Evolutionary conservation across 148 eudicot genomes (phyloP), one percentile per base, ranked within the genome.

Genomic region (Amaranthus cruentus): DNA sequence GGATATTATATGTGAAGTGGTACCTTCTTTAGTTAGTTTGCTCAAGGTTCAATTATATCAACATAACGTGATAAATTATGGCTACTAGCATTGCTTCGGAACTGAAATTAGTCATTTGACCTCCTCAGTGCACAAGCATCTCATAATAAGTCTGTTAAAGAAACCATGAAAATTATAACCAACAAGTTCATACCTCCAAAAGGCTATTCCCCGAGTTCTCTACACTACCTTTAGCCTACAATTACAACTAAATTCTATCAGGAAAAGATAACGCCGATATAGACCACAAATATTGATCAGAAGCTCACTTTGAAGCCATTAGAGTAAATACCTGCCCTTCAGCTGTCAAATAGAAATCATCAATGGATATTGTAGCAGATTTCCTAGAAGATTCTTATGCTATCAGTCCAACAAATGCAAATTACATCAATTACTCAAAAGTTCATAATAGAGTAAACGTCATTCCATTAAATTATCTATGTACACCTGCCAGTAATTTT

Each of bases 1-100:
- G 1, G 57, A 47, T 53, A 7, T 44, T 10, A 2, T 66, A 74
- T n/a, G 38, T 75, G 60, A 55, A 46, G 53, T 63, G 61, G 67
- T 56, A 89, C 98, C 98, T 91, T 90, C 93, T 84, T 84, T 90
- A 52, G 89, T 88, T 84, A 91, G 80, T 63, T 91, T 90, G 69
- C 76, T 80, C 75, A 95, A 77, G 75, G 93, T 83, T 97, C 80
- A 73, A 95, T 83, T 71, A 96, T 91, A 81, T 95, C 92, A 56
- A 88, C 74, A 46, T 97, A 95, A 15, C 91, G 73, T 9, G 89
- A 61, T 71, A 95, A 92, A 84, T 95, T 97, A 78, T 95, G 98
- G 79, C 97, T 95, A 76, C 97, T 96, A 79, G 98, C 98, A 85
- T 95, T 95, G 83, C 98, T 97, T 50, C 97, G 91, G n/a, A 84